Percentiles rank a stretch among this genome's conserved stretches.
Evolutionary conservation across 2,329 filamentous ascomycete species (phyloP).

Genomic region (Exophiala oligosperma): DNA sequence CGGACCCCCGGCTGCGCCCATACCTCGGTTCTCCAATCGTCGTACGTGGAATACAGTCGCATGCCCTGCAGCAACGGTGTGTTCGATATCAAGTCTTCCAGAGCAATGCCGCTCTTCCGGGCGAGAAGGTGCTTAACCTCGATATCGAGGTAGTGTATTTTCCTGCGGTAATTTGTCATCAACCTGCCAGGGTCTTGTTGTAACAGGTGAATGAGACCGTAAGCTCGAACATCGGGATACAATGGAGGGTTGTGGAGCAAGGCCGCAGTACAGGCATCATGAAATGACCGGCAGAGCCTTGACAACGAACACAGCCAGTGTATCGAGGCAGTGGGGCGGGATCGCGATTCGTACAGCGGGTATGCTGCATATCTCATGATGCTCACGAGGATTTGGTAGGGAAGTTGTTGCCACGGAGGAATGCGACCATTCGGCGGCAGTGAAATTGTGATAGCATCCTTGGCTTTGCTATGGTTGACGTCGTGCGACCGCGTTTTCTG

Average conservation of each 20-base stretch:
- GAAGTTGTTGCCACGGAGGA: constrained; percentile 61
- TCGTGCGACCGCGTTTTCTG: constrained; percentile 8
- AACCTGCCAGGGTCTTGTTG: constrained; percentile 48
- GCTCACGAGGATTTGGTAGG: constrained; percentile 67
- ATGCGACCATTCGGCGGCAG: constrained; percentile 33
- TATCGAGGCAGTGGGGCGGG: constrained; percentile 45
- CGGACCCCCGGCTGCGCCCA: constrained; percentile 31
- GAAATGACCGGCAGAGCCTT: constrained; percentile 63
- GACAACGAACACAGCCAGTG: constrained; percentile 67
- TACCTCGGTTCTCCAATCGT: constrained; percentile 42
- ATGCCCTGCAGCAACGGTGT: constrained; percentile 69
- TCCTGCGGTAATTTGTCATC: constrained; percentile 62
- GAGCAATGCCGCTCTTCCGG: constrained; percentile 56
- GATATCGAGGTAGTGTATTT: constrained; percentile 69
- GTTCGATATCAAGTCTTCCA: constrained; percentile 60
- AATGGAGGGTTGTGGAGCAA: constrained; percentile 71
- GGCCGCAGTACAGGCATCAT: constrained; percentile 70
- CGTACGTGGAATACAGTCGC: constrained; percentile 69
- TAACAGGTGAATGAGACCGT: constrained; percentile 55
- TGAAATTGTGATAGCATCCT: neutral
- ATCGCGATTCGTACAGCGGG: constrained; percentile 53
- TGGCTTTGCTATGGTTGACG: neutral
- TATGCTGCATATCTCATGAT: constrained; percentile 69
- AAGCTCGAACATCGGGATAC: constrained; percentile 51
- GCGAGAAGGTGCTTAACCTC: constrained; percentile 62